A percentile compares a stretch with the other conserved stretches of the same genome.
phyloP scores from a whole-genome alignment of 169 alveolate genomes.

The Plasmodium yoelii region DNA sequence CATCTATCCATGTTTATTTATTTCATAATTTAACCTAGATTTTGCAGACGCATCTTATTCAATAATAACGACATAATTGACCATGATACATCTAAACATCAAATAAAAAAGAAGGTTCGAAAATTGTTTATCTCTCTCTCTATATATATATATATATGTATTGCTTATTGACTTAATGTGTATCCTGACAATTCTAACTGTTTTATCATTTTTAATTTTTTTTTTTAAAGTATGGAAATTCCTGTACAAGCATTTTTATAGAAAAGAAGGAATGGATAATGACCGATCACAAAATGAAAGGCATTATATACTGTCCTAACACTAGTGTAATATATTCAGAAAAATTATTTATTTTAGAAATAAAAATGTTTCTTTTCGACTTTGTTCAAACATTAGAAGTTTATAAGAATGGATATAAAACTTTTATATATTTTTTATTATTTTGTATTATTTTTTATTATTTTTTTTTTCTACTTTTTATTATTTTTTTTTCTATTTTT shows the following conservation, averaged over 20 bases:
- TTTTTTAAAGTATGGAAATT: slow-evolving; percentile 33
- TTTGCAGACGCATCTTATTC: slow-evolving; percentile 47
- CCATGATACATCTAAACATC: slow-evolving; percentile 13
- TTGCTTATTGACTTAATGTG: no score
- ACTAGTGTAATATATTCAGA: slow-evolving; percentile 6
- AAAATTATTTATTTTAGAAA: background rate
- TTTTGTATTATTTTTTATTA: no score
- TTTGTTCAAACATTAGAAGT: background rate
- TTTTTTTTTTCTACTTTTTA: no score
- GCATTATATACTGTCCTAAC: slow-evolving; percentile 45
- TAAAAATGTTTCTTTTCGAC: background rate
- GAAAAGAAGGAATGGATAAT: slow-evolving; percentile 57
- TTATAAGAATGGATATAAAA: background rate
- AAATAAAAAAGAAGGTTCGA: slow-evolving; percentile 44
- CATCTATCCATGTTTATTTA: background rate
- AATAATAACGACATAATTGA: slow-evolving; percentile 31
- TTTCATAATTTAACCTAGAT: background rate
- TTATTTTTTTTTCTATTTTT: no score
- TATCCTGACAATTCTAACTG: background rate
- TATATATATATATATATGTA: no score
- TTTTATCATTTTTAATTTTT: background rate
- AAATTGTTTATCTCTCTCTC: no score
- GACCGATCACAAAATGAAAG: slow-evolving; percentile 47
- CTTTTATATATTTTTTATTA: no score
- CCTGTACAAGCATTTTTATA: slow-evolving; percentile 61